Percentiles rank a stretch among this genome's conserved stretches.
These are phyloP conservation scores for Kodamaea restingae DNA, from an alignment of 805 yeast genomes.

Conservation along the genomic window DNA sequence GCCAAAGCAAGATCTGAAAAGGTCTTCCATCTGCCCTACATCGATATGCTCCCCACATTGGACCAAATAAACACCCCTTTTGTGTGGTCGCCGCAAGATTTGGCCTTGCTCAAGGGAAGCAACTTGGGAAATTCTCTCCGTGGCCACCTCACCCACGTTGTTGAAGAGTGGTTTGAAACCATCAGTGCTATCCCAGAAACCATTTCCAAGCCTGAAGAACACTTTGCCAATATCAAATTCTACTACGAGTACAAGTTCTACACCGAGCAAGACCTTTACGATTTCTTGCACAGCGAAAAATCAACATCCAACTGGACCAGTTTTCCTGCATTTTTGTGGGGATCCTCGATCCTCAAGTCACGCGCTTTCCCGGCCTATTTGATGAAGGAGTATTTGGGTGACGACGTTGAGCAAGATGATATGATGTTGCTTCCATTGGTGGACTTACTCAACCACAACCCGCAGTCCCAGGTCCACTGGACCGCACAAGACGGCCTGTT, in stretches of 20 bases:
- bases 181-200: slow-evolving; percentile 29
- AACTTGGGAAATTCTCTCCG: slow-evolving; percentile 58
- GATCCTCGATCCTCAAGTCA: slow-evolving; percentile 62
- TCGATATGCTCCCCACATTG: slow-evolving; percentile 33
- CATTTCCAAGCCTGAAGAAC: slow-evolving; percentile 28
- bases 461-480: slow-evolving; percentile 65
- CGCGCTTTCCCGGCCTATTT: slow-evolving; percentile 78
- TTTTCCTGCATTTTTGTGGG: slow-evolving; percentile 73
- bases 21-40: slow-evolving; percentile 27
- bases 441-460: slow-evolving; percentile 74
- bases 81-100: slow-evolving; percentile 56
- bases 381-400: slow-evolving; percentile 32
- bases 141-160: slow-evolving; percentile 40
- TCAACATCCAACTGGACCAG: slow-evolving; percentile 52
- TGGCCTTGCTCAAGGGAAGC: slow-evolving; percentile 56
- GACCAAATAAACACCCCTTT: slow-evolving; percentile 55
- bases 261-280: slow-evolving; percentile 31
- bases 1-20: slow-evolving; percentile 24
- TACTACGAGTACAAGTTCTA: slow-evolving; percentile 41
- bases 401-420: slow-evolving; percentile 32
- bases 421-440: slow-evolving; percentile 76
- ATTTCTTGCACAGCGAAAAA: slow-evolving; percentile 18
- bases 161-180: slow-evolving; percentile 60
- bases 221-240: slow-evolving; percentile 39
- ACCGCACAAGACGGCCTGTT: slow-evolving; percentile 23